phyloP scores from a whole-genome alignment of 225 moss, liverwort and hornwort species.

The Sphagnum contortum region DNA sequence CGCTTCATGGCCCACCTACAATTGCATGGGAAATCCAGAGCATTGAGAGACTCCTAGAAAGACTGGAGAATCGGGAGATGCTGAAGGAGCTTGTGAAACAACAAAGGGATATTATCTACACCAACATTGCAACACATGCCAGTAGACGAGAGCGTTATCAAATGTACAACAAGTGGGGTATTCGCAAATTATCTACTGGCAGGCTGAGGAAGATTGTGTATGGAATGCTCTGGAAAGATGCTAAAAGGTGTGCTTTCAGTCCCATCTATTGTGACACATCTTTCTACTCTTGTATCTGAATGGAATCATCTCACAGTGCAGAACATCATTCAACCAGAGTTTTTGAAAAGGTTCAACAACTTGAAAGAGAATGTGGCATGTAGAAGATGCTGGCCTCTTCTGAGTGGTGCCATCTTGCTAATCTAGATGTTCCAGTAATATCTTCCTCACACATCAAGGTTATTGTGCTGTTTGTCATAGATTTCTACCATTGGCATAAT shows the following conservation, averaged over 20 bases:
- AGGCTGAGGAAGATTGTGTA: conserved; percentile 49
- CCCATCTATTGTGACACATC: too few relatives aligned
- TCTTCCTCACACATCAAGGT: not conserved
- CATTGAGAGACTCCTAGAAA: conserved; percentile 37
- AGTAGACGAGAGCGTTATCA: conserved; percentile 41
- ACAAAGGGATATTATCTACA: conserved; percentile 48
- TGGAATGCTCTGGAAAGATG: conserved; percentile 43
- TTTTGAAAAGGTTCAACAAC: too few relatives aligned
- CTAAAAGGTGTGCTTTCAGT: conserved; percentile 25
- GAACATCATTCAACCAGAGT: too few relatives aligned
- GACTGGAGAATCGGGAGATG: conserved; percentile 28
- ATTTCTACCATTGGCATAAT: not conserved
- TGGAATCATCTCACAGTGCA: too few relatives aligned
- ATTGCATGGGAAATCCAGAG: conserved; percentile 48
- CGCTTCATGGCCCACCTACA: conserved; percentile 21
- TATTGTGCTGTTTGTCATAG: not conserved
- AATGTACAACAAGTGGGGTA: conserved; percentile 46
- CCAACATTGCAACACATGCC: conserved; percentile 45
- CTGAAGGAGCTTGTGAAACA: conserved; percentile 38
- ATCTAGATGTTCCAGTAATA: not conserved
- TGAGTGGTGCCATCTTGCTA: not conserved
- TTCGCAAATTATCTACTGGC: conserved; percentile 41
- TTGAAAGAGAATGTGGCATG: too few relatives aligned
- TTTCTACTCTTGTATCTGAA: too few relatives aligned
- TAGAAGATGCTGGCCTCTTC: not conserved